Percentiles rank a stretch among this genome's conserved stretches.
Conservation (phyloP, 1,139 yeast genomes). For the Taiozyma sp. region DNA sequence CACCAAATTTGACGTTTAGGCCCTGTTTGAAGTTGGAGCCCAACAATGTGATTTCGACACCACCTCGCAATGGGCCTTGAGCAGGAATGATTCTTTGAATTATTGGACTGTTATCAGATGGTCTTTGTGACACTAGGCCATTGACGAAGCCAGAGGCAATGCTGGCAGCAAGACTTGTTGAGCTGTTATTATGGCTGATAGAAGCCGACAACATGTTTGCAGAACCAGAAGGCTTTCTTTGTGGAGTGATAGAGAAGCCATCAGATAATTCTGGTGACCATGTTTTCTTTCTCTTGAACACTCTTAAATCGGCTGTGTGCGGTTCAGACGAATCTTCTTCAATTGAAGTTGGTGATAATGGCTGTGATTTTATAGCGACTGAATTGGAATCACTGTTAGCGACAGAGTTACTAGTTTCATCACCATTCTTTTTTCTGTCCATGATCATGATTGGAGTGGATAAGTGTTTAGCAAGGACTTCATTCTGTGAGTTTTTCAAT, state of each 20-base stretch:
- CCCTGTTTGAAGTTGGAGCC: conserved; percentile 88
- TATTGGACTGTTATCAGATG: conserved; percentile 12
- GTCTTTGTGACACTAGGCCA: background rate
- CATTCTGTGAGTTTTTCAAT: conserved; percentile 53
- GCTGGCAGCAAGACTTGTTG: conserved; percentile 7
- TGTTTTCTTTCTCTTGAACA: conserved; percentile 36
- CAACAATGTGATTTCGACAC: conserved; percentile 85
- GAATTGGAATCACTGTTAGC: conserved; percentile 11
- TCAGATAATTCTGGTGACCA: conserved; percentile 27
- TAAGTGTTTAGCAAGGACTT: conserved; percentile 66
- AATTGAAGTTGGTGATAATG: conserved; percentile 56
- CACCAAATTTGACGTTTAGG: conserved; percentile 80
- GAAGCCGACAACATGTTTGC: background rate
- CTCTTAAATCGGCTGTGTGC: conserved; percentile 35
- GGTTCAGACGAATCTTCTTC: conserved; percentile 66
- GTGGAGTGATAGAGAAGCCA: conserved; percentile 24
- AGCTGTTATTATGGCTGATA: conserved; percentile 8
- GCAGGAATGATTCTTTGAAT: conserved; percentile 89
- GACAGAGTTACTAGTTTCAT: conserved; percentile 10
- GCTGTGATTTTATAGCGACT: conserved; percentile 11
- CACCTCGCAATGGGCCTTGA: conserved; percentile 93
- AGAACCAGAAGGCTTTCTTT: conserved; percentile 20
- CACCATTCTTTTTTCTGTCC: conserved; percentile 61
- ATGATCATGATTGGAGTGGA: conserved; percentile 81
- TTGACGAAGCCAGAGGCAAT: conserved; percentile 2